Evolutionary conservation across 2,329 filamentous ascomycete species (phyloP).

Genomic region (Calycina herbarum): DNA sequence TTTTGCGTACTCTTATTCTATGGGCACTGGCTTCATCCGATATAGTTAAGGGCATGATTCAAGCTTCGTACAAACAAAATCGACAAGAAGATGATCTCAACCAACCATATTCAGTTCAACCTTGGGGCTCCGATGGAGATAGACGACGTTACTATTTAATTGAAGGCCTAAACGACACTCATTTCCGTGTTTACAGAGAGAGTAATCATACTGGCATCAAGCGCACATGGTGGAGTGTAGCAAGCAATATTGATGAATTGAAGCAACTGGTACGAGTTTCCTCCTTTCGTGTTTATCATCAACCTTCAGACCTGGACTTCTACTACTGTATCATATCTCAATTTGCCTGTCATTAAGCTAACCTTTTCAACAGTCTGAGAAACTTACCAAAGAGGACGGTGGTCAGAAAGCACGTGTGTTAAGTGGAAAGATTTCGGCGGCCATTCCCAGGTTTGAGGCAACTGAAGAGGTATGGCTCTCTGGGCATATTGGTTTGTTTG

Average conservation of each 20-base stretch:
- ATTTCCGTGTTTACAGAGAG: conserved; percentile 91
- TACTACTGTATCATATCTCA: background rate
- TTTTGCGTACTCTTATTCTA: conserved; percentile 79
- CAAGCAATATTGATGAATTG: conserved; percentile 86
- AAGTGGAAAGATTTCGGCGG: conserved; percentile 72
- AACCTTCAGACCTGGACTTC: too few species aligned
- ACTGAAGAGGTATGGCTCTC: conserved; percentile 73
- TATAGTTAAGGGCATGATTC: conserved; percentile 75
- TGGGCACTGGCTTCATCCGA: conserved; percentile 93
- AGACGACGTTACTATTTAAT: conserved; percentile 92
- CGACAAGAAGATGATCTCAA: conserved; percentile 78
- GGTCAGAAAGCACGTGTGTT: conserved; percentile 78
- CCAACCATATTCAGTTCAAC: conserved; percentile 83
- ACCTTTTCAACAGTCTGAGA: conserved; percentile 60
- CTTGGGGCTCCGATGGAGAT: conserved; percentile 86
- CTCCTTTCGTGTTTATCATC: background rate
- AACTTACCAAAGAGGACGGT: conserved; percentile 73
- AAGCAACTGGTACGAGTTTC: conserved; percentile 40
- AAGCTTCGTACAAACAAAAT: conserved; percentile 83
- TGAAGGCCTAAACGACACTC: conserved; percentile 90
- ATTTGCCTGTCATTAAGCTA: background rate
- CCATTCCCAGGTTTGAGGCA: conserved; percentile 86
- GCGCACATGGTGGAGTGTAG: conserved; percentile 88
- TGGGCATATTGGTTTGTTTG: conserved; percentile 14
- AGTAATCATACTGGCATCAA: conserved; percentile 78